A percentile compares a stretch with the other conserved stretches of the same genome.
phyloP scores from a whole-genome alignment of 176 grass and related monocot species.

The Hordeum marinum region DNA sequence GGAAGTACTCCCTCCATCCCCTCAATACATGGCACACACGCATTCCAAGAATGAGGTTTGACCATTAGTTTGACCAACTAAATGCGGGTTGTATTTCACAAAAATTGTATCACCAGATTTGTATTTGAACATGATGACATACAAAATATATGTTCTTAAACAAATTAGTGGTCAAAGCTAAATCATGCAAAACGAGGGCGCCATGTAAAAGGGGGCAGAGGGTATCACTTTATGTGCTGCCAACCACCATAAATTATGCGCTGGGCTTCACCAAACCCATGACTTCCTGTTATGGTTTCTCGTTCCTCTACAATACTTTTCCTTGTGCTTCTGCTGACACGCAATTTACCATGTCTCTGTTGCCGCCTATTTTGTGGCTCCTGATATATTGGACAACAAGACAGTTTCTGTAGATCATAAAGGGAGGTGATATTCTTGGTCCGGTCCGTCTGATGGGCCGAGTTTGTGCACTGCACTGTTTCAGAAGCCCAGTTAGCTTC shows the following conservation, averaged over 20 bases:
- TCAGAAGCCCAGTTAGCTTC: no score
- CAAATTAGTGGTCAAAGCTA: not conserved
- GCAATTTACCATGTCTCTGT: not conserved
- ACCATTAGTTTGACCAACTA: not conserved
- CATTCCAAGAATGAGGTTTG: not conserved
- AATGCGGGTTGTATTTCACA: not conserved
- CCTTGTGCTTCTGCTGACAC: not conserved
- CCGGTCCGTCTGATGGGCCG: no score
- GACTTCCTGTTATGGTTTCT: not conserved
- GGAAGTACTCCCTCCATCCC: not conserved
- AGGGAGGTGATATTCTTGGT: no score
- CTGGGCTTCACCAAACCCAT: not conserved
- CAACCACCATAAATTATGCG: not conserved
- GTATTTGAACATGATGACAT: not conserved
- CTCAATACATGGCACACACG: not conserved
- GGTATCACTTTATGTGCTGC: not conserved
- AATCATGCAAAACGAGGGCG: not conserved
- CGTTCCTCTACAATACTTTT: not conserved
- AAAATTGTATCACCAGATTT: not conserved
- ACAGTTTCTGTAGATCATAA: no score
- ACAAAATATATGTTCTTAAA: not conserved
- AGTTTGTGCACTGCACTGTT: no score
- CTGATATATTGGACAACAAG: not conserved
- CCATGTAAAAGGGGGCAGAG: not conserved
- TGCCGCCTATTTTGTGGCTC: not conserved